These are phyloP conservation scores for Colletotrichum navitas DNA, from an alignment of 2,329 filamentous ascomycete genomes.

Conservation along the genomic window DNA sequence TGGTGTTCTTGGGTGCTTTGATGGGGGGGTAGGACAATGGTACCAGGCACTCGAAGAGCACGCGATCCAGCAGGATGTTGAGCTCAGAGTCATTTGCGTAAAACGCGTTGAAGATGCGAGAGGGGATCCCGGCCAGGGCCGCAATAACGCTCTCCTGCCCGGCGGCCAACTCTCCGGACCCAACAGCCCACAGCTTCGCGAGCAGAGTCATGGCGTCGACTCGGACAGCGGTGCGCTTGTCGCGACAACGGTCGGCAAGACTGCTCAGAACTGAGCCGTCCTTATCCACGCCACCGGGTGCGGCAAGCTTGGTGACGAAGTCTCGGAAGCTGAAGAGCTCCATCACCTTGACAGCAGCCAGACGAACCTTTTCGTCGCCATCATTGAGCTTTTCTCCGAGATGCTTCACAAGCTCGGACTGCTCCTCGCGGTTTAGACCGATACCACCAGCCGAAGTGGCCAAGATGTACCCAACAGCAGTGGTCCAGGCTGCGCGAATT, in stretches of 20 bases:
- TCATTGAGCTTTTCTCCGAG: constrained; percentile 88
- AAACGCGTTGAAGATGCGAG: constrained; percentile 85
- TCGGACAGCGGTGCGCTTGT: constrained; percentile 84
- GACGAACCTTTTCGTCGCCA: constrained; percentile 88
- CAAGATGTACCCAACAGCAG: constrained; percentile 85
- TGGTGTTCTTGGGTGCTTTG: constrained; percentile 68
- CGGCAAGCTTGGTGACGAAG: constrained; percentile 84
- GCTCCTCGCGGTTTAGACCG: constrained; percentile 86
- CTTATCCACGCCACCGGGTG: constrained; percentile 79
- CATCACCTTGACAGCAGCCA: constrained; percentile 89
- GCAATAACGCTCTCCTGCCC: constrained; percentile 81
- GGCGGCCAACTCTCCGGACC: constrained; percentile 85
- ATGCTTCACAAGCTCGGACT: constrained; percentile 78
- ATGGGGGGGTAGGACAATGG: constrained; percentile 85
- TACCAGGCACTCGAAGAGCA: constrained; percentile 89
- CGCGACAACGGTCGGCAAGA: constrained; percentile 88
- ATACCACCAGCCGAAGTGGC: constrained; percentile 93
- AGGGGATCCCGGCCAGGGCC: constrained; percentile 85
- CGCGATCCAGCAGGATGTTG: constrained; percentile 85
- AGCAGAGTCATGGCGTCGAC: constrained; percentile 88
- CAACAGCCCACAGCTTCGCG: constrained; percentile 93
- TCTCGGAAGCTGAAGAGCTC: constrained; percentile 84
- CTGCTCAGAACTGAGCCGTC: constrained; percentile 83
- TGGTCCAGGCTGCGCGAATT: constrained; percentile 89
- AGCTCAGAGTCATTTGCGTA: constrained; percentile 92